Base-by-base conservation (phyloP, 208 protist species). In the Trypanosoma cruzi region DNA sequence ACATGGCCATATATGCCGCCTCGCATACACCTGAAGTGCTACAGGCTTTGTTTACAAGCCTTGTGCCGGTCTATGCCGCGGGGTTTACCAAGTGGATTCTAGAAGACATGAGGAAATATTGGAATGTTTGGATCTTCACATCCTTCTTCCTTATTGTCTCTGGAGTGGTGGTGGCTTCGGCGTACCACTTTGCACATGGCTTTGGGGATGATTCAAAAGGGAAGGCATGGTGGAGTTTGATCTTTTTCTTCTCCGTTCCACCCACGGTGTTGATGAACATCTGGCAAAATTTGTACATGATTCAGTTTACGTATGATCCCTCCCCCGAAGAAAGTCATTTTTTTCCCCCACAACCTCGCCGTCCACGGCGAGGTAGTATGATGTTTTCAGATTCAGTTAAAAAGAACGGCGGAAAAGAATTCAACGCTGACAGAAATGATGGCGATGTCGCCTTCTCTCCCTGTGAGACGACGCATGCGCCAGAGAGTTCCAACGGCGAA, bases 271-370 rank as follows among this genome's bases (percentile, higher is more conserved):
- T 93, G 31, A 88, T 91, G 85, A 93, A 95, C 65, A 79, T 93
- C n/a, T 80, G 74, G 72, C 90, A 95, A 68, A 84, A 81, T 22
- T 64, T 90, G 48, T 95, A 92, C 68, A 93, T 95, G 90, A 86
- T 95, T 50, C 59, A 85, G 28, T 95, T 92, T 79, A 95, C 90
- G 0, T 72, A 70, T 56, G 82, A 91, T 61, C 66, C 80, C 2
- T 62, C 60, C 20, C 89, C 90, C 42, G 52, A 71, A 63, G 52
- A 71, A 64, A 36, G 40, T 48, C 34, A 61, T 31, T 22, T 29
- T 22, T 2, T 59, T 11, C 22, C 16, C 5, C 2, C 0, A 32
- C n/a, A 37, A 8, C 7, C n/a, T 1, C 8, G 24, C 1, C 49
- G 11, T 7, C 8, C 3, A 16, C 40, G 18, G 40, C 40, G 11